Percentiles rank a stretch among this genome's conserved stretches.
phyloP scores from a whole-genome alignment of 1,139 yeast species.

The Nakaseomyces kungkrabaensis region DNA sequence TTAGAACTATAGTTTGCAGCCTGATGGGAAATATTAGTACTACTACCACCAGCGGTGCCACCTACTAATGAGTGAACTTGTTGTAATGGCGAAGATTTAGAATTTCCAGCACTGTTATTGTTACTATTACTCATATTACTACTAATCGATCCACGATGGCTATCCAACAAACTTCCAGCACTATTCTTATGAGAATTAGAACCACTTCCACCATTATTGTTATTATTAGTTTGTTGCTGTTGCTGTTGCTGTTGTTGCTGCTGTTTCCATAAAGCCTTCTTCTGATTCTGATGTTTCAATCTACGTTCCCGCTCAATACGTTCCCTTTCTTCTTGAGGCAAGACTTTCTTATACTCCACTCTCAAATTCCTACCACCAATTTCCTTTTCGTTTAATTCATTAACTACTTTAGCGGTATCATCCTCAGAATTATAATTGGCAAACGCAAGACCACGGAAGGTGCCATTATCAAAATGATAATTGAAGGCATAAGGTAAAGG shows the following conservation, averaged over 20 bases:
- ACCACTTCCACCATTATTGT: too few relatives aligned
- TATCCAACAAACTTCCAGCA: neutral
- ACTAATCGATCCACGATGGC: neutral
- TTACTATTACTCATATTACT: neutral
- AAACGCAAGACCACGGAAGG: slow-evolving; percentile 94
- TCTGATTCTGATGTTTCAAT: slow-evolving; percentile 32
- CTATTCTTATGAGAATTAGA: neutral
- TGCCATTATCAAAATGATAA: slow-evolving; percentile 96
- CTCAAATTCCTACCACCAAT: slow-evolving; percentile 92
- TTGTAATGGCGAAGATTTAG: neutral
- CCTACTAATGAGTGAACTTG: neutral
- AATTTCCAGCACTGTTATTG: neutral
- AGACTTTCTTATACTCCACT: slow-evolving; percentile 94
- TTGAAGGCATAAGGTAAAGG: slow-evolving; percentile 97
- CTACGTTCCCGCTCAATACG: slow-evolving; percentile 91
- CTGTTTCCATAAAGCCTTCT: slow-evolving; percentile 37
- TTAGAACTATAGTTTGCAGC: neutral
- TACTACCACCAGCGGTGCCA: neutral
- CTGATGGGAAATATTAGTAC: neutral
- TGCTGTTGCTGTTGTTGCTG: slow-evolving; percentile 1
- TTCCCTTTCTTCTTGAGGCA: slow-evolving; percentile 87
- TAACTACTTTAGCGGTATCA: slow-evolving; percentile 82
- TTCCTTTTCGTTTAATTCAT: slow-evolving; percentile 79
- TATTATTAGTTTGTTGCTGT: slow-evolving; percentile 4
- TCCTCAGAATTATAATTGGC: slow-evolving; percentile 94